These are phyloP conservation scores for Cyathus pygmaeus DNA, from an alignment of 1,284 basidiomycete genomes.

Conservation along the genomic window DNA sequence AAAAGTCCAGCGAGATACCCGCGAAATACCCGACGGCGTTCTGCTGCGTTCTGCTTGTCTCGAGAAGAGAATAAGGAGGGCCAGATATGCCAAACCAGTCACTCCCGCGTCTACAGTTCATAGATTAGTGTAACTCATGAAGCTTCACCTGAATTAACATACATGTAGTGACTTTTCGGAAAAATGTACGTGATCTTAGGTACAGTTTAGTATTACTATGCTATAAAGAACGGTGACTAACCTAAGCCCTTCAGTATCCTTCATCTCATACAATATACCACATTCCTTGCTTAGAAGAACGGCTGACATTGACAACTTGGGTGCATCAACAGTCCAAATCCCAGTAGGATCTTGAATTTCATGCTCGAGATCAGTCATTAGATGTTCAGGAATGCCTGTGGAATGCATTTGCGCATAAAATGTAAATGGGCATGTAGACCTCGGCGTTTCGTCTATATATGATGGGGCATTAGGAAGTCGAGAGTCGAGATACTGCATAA, in stretches of 20 bases:
- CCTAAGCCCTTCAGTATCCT: constrained; percentile 75
- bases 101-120: constrained; percentile 72
- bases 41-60: constrained; percentile 79
- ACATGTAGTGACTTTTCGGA: constrained; percentile 86
- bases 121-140: constrained; percentile 10
- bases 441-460: constrained; percentile 56
- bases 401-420: constrained; percentile 71
- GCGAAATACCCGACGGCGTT: constrained; percentile 81
- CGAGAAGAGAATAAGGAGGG: constrained; percentile 73
- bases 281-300: constrained; percentile 82
- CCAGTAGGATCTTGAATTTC: constrained; percentile 80
- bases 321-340: constrained; percentile 63
- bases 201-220: constrained; percentile 6
- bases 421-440: constrained; percentile 69
- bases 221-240: constrained; percentile 31
- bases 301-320: constrained; percentile 67
- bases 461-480: not conserved
- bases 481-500: not conserved
- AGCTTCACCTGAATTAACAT: constrained; percentile 33
- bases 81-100: constrained; percentile 73
- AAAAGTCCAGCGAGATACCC: constrained; percentile 85
- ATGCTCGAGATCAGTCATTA: constrained; percentile 75
- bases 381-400: constrained; percentile 56
- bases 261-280: constrained; percentile 75
- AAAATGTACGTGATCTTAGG: constrained; percentile 71